Evolutionary conservation across 139 green algal genomes (phyloP).

Genomic region (Chlamydomonas sp.): DNA sequence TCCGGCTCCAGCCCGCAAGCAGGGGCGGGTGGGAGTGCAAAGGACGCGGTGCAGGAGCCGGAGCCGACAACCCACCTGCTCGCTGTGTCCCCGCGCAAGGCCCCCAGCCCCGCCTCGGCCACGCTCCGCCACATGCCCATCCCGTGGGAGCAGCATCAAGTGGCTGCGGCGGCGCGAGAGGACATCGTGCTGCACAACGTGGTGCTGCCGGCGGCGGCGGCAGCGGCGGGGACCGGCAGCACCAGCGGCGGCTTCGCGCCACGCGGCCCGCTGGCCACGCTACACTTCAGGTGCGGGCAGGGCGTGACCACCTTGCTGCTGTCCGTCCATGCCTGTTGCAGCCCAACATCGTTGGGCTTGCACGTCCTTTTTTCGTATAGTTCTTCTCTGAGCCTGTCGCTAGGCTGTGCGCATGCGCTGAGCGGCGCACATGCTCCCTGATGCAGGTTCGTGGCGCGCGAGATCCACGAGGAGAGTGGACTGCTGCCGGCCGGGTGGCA

Average conservation of each 20-base stretch:
- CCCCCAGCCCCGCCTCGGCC: no score
- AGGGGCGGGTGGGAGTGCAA: background rate
- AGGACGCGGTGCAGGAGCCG: no score
- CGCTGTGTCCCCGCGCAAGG: no score
- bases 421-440: background rate
- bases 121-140: background rate
- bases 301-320: background rate
- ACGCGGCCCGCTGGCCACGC: background rate
- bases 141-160: background rate
- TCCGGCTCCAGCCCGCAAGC: background rate
- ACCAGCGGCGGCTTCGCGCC: background rate
- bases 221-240: background rate
- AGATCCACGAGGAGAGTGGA: slow-evolving; percentile 9
- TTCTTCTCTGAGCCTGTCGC: no score
- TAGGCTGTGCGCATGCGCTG: no score
- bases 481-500: slow-evolving; percentile 22
- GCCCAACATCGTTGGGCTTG: no score
- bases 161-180: background rate
- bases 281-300: slow-evolving; percentile 8
- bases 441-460: slow-evolving; percentile 17
- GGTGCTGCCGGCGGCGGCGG: background rate
- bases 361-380: no score
- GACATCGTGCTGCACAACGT: slow-evolving; percentile 6
- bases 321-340: no score
- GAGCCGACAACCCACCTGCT: no score